Evolutionary conservation across 805 yeast genomes (phyloP), one percentile per base, ranked within the genome.

Genomic region (Clavispora fructus): DNA sequence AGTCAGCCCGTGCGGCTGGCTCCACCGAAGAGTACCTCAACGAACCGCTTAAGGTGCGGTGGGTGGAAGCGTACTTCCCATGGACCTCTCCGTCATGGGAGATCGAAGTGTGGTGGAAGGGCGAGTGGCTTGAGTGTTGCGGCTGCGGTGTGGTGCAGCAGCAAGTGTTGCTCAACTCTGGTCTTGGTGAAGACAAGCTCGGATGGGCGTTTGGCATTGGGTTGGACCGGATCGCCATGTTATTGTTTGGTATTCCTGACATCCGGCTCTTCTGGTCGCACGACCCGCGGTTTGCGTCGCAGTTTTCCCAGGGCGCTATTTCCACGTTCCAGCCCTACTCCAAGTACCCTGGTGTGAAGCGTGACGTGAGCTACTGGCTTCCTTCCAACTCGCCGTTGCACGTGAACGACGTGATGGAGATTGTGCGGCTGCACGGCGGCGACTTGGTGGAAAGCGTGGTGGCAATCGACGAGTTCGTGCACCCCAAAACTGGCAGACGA

Each of bases 121-220:
- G 94, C 43, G 95, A 91, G 55, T 94, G 99, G 99, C 74, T 94
- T 31, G 99, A 94, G 68, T 83, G 96, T 62, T 88, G 96, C 59
- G 99, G 99, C 0, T 88, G 96, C 67, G 99, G 99, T 25, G 75
- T 92, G 32, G 96, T 90, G 7, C 82, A 81, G 54, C 85, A 88
- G 54, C 81, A 80, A 42, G 95, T 92, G 0, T 71, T 89, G 33
- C 69, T 78, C 19, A 85, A 84, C 54, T 78, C 97, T 1, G 95
- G 88, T 0, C 71, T 83, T 43, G 48, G 55, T 5, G 67, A 75
- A 23, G 75, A 80, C 49, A 78, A 82, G 23, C 74, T 92, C 39
- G 95, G 97, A 3, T 94, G 99, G 98, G 99, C 99, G 1, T 94
- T 94, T 69, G 99, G 99, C 16, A 75, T 94, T 43, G 99, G 99